These are phyloP conservation scores for Apiospora kogelbergensis DNA, from an alignment of 2,329 filamentous ascomycete genomes.

Conservation along the genomic window DNA sequence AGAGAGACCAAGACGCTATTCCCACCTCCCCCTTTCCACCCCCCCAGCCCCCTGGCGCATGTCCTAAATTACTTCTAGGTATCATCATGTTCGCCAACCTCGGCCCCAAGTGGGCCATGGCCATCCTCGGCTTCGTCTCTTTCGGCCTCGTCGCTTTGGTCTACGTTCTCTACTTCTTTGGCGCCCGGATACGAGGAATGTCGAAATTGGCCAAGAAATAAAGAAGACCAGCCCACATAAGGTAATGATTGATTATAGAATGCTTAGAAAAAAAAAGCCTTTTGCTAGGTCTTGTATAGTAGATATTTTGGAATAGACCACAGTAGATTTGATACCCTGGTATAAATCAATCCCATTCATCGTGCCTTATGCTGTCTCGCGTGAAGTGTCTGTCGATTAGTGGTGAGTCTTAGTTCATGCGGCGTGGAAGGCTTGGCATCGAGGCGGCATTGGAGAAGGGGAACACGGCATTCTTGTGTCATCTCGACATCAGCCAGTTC, in stretches of 20 bases:
- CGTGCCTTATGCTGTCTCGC: neutral
- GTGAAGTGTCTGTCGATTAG: too few species aligned
- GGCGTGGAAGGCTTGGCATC: too few species aligned
- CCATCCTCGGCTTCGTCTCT: constrained; percentile 39
- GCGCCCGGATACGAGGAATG: constrained; percentile 30
- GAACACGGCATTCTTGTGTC: too few species aligned
- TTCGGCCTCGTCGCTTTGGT: constrained; percentile 39
- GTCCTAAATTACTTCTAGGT: constrained; percentile 12
- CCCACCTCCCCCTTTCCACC: neutral
- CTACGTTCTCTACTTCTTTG: constrained; percentile 42
- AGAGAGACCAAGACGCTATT: neutral
- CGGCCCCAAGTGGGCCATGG: constrained; percentile 40
- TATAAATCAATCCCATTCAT: neutral
- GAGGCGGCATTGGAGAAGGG: too few species aligned
- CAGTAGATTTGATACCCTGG: constrained; percentile 3
- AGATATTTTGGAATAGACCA: neutral
- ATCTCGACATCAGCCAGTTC: too few species aligned
- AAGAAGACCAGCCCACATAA: neutral
- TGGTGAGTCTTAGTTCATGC: too few species aligned
- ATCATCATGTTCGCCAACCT: constrained; percentile 38
- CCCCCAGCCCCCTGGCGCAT: neutral
- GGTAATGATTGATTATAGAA: neutral
- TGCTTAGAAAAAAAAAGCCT: neutral
- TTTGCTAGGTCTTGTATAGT: constrained; percentile 2
- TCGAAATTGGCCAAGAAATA: constrained; percentile 35